Base-by-base conservation (phyloP, 805 yeast genomes). In the Hanseniaspora clermontiae region DNA sequence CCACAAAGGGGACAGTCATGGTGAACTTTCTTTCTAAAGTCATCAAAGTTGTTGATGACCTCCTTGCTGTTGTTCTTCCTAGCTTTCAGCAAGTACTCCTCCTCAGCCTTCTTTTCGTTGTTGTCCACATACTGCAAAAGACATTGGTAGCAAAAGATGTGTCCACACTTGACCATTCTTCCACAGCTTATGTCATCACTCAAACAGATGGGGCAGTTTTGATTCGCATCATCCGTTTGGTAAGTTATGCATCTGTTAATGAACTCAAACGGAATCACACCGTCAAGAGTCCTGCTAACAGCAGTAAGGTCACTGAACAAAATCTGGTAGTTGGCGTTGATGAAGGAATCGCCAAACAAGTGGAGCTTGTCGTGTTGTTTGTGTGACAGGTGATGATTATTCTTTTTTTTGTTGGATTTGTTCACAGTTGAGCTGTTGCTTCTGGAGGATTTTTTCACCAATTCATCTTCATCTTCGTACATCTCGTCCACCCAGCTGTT, bases 161-260 rank as follows among this genome's bases (percentile, higher is more conserved):
- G 99, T 5, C 99, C 98, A 71, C 99, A 93, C 12, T 82, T 77
- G 32, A 88, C 82, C 97, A 93, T 95, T 56, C 97, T 74, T 2
- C 98, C 97, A 0, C 97, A 96, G 17, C 85, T 78, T 14, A 93
- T 86, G 14, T 81, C 82, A 51, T 87, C 95, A 36, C 83, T 77
- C 14, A 93, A 72, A 67, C 99, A 93, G 31, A 93, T 91, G 0
- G 98, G 97, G 66, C 99, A 93, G 40, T 82, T 81, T 61, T 83
- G 83, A 1, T 84, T 83, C 59, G 77, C 79, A 14, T n/a, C 20
- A 14, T 91, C 84, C 0, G 31, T 50, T 32, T 32, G 32, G 42
- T 53, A 53, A 2, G 40, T 55, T 10, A 38, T 27, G 12, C 51
- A 50, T 50, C 55, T 45, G 31, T 50, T 48, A 45, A 50, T 39